Conservation (phyloP, 108 stramenopile species). For the Skeletonema potamos region DNA sequence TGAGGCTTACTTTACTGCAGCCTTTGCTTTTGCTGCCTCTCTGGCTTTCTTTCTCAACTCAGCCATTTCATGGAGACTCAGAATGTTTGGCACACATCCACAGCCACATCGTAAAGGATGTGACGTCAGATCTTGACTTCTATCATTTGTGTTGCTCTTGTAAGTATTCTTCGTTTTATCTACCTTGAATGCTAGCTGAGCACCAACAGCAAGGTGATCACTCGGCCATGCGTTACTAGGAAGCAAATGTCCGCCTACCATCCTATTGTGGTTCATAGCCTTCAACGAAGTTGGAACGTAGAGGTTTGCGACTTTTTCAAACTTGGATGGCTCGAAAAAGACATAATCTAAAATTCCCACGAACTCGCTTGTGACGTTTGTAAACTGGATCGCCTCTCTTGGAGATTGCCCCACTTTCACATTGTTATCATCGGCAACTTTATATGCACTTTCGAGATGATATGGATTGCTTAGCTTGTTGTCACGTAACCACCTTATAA, state of each 20-base stretch:
- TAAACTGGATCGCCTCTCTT: constrained; percentile 64
- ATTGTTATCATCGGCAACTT: constrained; percentile 4
- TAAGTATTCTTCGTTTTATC: background rate
- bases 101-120: constrained; percentile 56
- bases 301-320: constrained; percentile 50
- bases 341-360: constrained; percentile 84
- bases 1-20: background rate
- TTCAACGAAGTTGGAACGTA: constrained; percentile 63
- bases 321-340: constrained; percentile 42
- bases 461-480: constrained; percentile 62
- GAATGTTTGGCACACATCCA: constrained; percentile 71
- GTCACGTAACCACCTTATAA: constrained; percentile 76
- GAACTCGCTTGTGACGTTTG: constrained; percentile 84
- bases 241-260: constrained; percentile 68
- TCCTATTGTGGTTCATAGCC: constrained; percentile 48
- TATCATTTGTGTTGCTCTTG: background rate
- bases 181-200: constrained; percentile 41
- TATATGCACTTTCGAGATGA: constrained; percentile 66
- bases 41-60: constrained; percentile 65
- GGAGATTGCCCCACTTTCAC: background rate
- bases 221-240: constrained; percentile 82
- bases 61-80: constrained; percentile 84
- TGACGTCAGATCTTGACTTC: background rate
- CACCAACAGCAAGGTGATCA: constrained; percentile 86
- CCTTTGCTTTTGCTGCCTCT: constrained; percentile 14